A percentile compares a stretch with the other conserved stretches of the same genome.
Evolutionary conservation across 768 basidiomycete species (phyloP).

Genomic region (Kondoa subrosea): DNA sequence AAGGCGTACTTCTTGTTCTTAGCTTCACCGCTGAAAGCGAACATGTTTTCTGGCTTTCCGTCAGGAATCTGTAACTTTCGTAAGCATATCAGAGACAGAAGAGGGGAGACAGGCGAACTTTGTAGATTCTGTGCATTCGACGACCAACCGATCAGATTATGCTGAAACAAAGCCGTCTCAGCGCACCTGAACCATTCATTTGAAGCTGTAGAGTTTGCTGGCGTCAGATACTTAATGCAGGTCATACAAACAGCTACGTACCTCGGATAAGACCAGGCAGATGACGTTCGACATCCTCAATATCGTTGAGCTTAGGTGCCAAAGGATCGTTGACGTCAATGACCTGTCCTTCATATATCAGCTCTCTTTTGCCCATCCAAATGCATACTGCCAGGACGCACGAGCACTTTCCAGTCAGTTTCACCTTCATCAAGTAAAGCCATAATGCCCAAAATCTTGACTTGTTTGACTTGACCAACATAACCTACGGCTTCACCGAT

Average conservation of each 20-base stretch:
- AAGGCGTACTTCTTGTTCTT: constrained; percentile 99
- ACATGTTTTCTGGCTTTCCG: constrained; percentile 83
- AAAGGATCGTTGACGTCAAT: constrained; percentile 91
- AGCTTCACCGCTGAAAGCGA: constrained; percentile 97
- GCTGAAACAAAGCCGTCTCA: no score
- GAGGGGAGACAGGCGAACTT: constrained; percentile 38
- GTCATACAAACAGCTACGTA: no score
- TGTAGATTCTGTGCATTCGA: constrained; percentile 80
- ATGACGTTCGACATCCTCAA: constrained; percentile 96
- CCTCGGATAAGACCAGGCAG: constrained; percentile 86
- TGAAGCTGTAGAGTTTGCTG: no score
- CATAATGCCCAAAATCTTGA: constrained; percentile 99
- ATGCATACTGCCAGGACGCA: neutral
- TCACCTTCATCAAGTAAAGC: constrained; percentile 97
- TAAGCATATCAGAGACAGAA: neutral
- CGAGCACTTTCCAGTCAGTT: constrained; percentile 98
- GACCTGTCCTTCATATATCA: constrained; percentile 36
- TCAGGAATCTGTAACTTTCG: constrained; percentile 39
- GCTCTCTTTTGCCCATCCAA: neutral
- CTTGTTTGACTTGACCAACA: constrained; percentile 94
- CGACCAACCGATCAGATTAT: no score
- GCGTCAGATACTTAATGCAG: no score
- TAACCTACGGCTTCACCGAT: constrained; percentile 98
- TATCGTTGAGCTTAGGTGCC: constrained; percentile 89
- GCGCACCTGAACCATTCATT: constrained; percentile 93